A percentile compares a stretch with the other conserved stretches of the same genome.
phyloP scores from a whole-genome alignment of 257 asterid species.

The Capsicum chinense region DNA sequence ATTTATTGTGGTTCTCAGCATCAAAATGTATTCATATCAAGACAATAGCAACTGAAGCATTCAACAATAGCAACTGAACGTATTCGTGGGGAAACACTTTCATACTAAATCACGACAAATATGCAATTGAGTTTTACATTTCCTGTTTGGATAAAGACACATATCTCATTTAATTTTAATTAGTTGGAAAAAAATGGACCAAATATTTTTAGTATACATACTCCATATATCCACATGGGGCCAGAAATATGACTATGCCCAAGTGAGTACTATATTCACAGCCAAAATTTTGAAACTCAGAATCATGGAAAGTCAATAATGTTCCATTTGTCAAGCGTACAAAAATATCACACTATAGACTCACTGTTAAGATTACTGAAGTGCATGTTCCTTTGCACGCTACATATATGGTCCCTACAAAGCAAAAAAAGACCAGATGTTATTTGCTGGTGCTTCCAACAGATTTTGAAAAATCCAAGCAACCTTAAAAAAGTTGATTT shows the following conservation, averaged over 20 bases:
- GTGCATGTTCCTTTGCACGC: constrained; percentile 84
- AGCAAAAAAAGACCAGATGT: constrained; percentile 22
- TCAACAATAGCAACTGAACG: background rate
- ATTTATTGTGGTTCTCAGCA: background rate
- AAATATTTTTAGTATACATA: background rate
- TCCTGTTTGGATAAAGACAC: background rate
- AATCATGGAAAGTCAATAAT: constrained; percentile 6
- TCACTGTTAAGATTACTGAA: constrained; percentile 77
- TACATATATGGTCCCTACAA: constrained; percentile 90
- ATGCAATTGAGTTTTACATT: constrained; percentile 14
- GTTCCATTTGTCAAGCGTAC: constrained; percentile 9
- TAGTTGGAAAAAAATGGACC: background rate
- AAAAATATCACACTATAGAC: constrained; percentile 37
- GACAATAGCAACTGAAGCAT: background rate
- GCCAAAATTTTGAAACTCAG: constrained; percentile 10
- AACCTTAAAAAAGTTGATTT: constrained; percentile 15
- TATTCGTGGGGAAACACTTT: background rate
- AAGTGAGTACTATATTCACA: background rate
- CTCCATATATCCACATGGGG: background rate
- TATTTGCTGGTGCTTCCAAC: constrained; percentile 12
- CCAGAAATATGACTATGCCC: constrained; percentile 11
- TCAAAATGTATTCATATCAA: background rate
- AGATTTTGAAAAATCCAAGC: background rate
- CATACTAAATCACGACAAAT: background rate
- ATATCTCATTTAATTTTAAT: background rate